These are phyloP conservation scores for Yarrowia porcina DNA, from an alignment of 805 yeast genomes.

Conservation along the genomic window DNA sequence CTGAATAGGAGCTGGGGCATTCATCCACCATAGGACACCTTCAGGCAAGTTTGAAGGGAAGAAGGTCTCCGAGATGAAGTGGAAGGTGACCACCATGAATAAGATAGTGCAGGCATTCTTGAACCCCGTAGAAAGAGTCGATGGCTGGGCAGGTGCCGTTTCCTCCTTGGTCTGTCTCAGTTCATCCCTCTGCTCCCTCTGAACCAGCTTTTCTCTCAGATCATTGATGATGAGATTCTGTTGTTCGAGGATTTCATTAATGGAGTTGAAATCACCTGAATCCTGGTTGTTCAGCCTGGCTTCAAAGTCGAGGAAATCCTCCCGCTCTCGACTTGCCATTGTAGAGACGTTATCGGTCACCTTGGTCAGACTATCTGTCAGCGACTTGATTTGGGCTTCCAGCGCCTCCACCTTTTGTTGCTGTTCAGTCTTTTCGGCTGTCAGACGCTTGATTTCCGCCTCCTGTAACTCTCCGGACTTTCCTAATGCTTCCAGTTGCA, in stretches of 20 bases:
- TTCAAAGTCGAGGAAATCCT: background rate
- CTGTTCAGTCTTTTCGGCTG: background rate
- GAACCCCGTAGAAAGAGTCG: background rate
- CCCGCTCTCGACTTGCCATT: background rate
- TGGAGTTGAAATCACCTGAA: background rate
- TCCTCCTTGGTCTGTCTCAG: background rate
- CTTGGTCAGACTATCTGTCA: background rate
- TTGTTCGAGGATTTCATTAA: background rate
- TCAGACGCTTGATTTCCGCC: background rate
- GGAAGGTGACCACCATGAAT: background rate
- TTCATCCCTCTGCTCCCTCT: background rate
- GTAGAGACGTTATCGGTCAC: background rate
- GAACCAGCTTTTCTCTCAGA: background rate
- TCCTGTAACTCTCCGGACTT: constrained; percentile 6
- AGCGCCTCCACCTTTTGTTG: background rate
- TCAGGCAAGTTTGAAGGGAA: constrained; percentile 7
- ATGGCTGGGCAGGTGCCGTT: background rate
- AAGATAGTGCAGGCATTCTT: background rate
- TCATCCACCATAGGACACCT: constrained; percentile 21
- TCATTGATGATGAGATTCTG: constrained; percentile 14
- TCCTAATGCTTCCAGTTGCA: background rate
- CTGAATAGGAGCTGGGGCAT: background rate
- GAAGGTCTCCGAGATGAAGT: constrained; percentile 1
- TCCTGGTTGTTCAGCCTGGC: background rate
- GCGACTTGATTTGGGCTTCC: background rate